Percentiles rank a stretch among this genome's conserved stretches.
phyloP scores from a whole-genome alignment of 2,329 filamentous ascomycete genomes.

The Mycosphaerella sp. region DNA sequence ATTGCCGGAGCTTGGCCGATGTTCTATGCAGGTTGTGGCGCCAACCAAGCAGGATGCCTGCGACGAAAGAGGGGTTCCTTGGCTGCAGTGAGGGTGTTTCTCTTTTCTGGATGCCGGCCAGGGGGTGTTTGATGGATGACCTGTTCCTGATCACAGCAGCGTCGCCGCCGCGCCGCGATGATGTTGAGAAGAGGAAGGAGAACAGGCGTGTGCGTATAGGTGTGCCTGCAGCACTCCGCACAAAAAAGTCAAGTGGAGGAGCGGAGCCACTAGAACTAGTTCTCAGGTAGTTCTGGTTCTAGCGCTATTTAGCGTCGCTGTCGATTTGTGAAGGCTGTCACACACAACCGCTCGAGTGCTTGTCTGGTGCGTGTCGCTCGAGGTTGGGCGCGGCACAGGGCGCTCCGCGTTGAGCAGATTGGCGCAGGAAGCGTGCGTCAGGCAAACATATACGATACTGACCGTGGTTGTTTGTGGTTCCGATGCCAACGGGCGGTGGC shows the following conservation, averaged over 20 bases:
- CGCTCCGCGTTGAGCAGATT: not conserved
- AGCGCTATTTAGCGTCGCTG: not conserved
- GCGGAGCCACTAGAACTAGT: not conserved
- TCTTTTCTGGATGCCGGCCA: not conserved
- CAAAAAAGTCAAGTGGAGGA: not conserved
- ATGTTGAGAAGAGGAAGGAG: not conserved
- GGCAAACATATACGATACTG: not conserved
- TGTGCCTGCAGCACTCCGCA: not conserved
- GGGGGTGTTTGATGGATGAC: not conserved
- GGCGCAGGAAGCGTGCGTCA: not conserved
- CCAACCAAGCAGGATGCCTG: not conserved
- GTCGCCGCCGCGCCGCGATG: not conserved
- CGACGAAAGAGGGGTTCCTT: not conserved
- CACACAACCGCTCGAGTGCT: not conserved
- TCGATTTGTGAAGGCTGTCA: not conserved
- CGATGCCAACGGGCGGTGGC: not conserved
- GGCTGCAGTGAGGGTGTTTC: not conserved
- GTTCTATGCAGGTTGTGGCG: not conserved
- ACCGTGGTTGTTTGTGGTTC: not conserved
- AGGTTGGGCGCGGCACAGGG: not conserved
- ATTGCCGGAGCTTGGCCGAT: conserved; percentile 6
- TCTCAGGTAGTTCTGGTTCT: too few relatives aligned
- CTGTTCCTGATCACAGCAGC: not conserved
- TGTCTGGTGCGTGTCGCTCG: not conserved
- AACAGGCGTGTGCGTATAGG: too few relatives aligned